Percentiles rank a stretch among this genome's conserved stretches.
These are phyloP conservation scores for Tolypocladium ovalisporum DNA, from an alignment of 2,329 filamentous ascomycete genomes.

Conservation along the genomic window DNA sequence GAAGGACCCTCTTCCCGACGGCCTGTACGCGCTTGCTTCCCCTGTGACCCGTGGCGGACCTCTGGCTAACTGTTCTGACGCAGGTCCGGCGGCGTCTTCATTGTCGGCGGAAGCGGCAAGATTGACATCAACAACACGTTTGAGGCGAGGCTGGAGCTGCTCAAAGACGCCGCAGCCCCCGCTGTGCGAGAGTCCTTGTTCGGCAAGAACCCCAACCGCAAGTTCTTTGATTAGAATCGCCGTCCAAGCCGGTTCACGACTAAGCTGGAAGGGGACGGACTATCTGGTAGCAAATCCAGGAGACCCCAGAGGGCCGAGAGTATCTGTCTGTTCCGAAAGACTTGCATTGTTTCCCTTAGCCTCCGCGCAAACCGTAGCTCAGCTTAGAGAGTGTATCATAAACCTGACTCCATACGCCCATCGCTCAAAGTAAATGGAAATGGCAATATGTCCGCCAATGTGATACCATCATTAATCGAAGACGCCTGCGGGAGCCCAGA, in stretches of 20 bases:
- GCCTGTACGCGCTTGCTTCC: constrained; percentile 53
- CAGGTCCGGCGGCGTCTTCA: constrained; percentile 72
- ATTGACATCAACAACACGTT: constrained; percentile 99
- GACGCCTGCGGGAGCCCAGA: not conserved
- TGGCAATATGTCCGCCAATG: not conserved
- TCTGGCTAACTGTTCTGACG: constrained; percentile 11
- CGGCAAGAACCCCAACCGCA: constrained; percentile 89
- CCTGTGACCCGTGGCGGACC: not conserved
- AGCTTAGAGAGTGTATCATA: constrained; percentile 24
- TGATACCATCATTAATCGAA: not conserved
- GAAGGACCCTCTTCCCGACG: constrained; percentile 67
- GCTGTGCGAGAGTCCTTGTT: constrained; percentile 79
- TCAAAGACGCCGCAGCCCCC: constrained; percentile 77
- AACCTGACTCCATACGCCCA: not conserved
- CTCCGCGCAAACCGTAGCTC: constrained; percentile 10
- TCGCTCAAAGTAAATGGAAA: not conserved
- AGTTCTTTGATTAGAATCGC: constrained; percentile 72
- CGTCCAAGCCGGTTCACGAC: not conserved
- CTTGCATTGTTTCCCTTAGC: constrained; percentile 14
- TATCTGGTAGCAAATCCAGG: not conserved
- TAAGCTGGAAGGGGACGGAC: not conserved
- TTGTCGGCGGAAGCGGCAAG: constrained; percentile 77
- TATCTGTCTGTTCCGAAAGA: constrained; percentile 9
- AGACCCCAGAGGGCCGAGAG: not conserved
- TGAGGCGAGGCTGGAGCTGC: constrained; percentile 75